A percentile compares a stretch with the other conserved stretches of the same genome.
These are phyloP conservation scores for Kandelia obovata DNA, from an alignment of 345 rosid species.

Conservation along the genomic window DNA sequence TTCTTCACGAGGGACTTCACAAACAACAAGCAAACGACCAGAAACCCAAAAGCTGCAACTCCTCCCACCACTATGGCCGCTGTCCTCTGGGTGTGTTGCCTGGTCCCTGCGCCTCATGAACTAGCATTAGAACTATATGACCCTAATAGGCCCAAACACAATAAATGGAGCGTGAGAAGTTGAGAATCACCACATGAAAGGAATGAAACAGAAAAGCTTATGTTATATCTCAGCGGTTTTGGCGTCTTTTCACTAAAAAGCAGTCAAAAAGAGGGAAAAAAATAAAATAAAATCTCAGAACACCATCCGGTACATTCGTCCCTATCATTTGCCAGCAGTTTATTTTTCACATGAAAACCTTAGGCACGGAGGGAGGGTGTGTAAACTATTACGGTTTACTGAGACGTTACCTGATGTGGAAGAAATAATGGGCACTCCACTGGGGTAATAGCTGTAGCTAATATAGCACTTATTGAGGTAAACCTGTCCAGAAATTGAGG, in stretches of 20 bases:
- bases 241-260: not conserved
- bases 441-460: constrained; percentile 78
- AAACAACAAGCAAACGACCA: constrained; percentile 62
- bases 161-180: no score
- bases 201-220: not conserved
- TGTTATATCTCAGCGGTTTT: no score
- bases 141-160: no score
- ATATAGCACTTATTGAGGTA: constrained; percentile 73
- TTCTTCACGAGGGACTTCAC: constrained; percentile 50
- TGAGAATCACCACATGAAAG: no score
- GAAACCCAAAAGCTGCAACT: constrained; percentile 63
- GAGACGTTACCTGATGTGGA: constrained; percentile 25
- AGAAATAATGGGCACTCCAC: constrained; percentile 55
- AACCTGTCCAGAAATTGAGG: constrained; percentile 60
- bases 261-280: not conserved
- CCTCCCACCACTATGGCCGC: constrained; percentile 88
- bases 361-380: no score
- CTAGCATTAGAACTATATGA: no score
- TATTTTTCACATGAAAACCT: no score
- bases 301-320: not conserved
- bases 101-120: constrained; percentile 24
- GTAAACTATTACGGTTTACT: not conserved
- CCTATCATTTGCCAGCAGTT: not conserved
- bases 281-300: not conserved
- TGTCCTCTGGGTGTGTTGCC: constrained; percentile 55